Evolutionary conservation across 1,284 basidiomycete genomes (phyloP), one percentile per base, ranked within the genome.

Genomic region (Fistulinella cinereoalba): DNA sequence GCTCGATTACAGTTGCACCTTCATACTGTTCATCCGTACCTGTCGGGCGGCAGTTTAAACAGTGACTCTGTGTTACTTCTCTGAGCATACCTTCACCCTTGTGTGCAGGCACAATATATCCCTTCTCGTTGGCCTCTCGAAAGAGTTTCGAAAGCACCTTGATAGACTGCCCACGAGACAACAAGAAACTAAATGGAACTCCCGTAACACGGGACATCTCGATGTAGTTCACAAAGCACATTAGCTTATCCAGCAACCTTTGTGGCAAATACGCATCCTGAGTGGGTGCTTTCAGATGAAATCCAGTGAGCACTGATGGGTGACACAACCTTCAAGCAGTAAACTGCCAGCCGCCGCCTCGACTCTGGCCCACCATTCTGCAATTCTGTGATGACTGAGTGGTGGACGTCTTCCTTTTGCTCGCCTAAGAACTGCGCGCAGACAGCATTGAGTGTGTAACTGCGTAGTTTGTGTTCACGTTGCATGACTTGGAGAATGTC

Each of bases 181-280:
- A 75, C 2, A 97, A 76, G 64, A 84, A 96, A 63, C 97, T 97
- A 78, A 97, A 97, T 0, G 95, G 94, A n/a, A 97, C 92, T 12
- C 94, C 94, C 0, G 94, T 97, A 4, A 97, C 95, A 67, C 94
- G 86, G 8, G 95, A 79, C 92, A 97, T 94, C 65, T 97, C 94
- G 28, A 83, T 87, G 62, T 96, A 97, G 65, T 97, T 97, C 65
- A 97, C 85, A 60, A 97, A 93, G 56, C 92, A 97, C 95, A 97
- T 97, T 33, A 98, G 76, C 62, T 97, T 97, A 67, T 97, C 94
- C 67, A 98, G 78, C 32, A 97, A 69, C 39, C 94, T 77, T 68
- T 97, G 94, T 0, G 94, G 95, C 15, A 97, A 80, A 64, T 97
- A 97, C 1, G 95, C 94, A 74, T 97, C 94, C 93, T 96, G 40